Evolutionary conservation across 352 stramenopile genomes (phyloP).

Genomic region (Globisporangium abappressorium): DNA sequence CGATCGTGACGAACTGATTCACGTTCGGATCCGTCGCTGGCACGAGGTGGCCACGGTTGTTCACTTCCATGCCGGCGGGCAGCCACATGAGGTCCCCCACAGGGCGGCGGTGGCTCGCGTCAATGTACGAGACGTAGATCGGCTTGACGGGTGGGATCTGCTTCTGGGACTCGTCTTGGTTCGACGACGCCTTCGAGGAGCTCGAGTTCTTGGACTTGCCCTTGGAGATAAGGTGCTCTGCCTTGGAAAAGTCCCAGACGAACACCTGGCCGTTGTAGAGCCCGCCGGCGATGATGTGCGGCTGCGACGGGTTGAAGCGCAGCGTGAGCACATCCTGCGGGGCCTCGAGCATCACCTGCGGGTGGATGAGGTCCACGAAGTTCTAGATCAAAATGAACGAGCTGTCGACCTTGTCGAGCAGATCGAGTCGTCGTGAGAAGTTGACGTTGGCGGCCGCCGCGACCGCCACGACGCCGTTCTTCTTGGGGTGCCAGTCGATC

Average conservation of each 20-base stretch:
- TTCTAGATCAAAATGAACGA: constrained; percentile 94
- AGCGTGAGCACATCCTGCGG: constrained; percentile 89
- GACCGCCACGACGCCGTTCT: constrained; percentile 87
- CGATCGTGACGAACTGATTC: constrained; percentile 92
- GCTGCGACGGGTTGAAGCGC: constrained; percentile 87
- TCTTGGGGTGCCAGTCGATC: constrained; percentile 91
- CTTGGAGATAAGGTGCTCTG: constrained; percentile 61
- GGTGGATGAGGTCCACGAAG: constrained; percentile 93
- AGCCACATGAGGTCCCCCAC: constrained; percentile 90
- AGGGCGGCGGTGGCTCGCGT: constrained; percentile 80
- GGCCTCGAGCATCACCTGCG: constrained; percentile 90
- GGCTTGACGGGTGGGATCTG: constrained; percentile 69
- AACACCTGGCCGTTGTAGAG: constrained; percentile 89
- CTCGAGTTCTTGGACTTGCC: constrained; percentile 43
- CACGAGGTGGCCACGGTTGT: constrained; percentile 84
- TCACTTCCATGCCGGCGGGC: constrained; percentile 81
- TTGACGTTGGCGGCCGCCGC: constrained; percentile 82
- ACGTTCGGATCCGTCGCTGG: constrained; percentile 40
- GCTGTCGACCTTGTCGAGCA: constrained; percentile 72
- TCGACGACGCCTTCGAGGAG: constrained; percentile 6
- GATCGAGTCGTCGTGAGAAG: constrained; percentile 81
- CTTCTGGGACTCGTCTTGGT: constrained; percentile 46
- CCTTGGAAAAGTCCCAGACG: constrained; percentile 89
- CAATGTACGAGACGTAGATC: constrained; percentile 82
- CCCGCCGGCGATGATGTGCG: constrained; percentile 77